Evolutionary conservation across 768 basidiomycete genomes (phyloP), one percentile per base, ranked within the genome.

Genomic region (Xanthoconium stramineum): DNA sequence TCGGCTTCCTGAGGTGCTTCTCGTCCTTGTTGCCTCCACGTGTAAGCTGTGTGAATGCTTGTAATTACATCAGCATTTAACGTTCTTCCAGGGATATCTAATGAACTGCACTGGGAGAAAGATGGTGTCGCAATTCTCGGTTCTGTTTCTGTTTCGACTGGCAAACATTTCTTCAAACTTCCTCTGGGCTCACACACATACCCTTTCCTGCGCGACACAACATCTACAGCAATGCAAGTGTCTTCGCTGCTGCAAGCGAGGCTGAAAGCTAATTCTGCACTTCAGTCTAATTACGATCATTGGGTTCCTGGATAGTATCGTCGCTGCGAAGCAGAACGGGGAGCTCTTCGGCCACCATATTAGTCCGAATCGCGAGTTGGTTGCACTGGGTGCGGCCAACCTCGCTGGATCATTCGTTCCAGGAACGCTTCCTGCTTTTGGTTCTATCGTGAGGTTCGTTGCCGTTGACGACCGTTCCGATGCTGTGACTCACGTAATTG

Each of bases 251-350:
- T 47, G 7, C 20, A n/a, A 2, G 0, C 35, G 17, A 28, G 17
- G 10, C 29, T 6, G 12, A 4, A 28, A 37, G 20, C 57, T 56
- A 33, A 65, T 14, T 29, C 38, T 51, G n/a, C 0, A 11, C 19
- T 39, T 42, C 19, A 91, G 89, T 33, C 69, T 94, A 50, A 87
- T 91, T 48, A 83, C 89, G 0, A 80, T 96, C 40, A 81, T 93
- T 20, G 97, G 97, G 1, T 97, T 95, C 69, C 76, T 99, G 57
- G 96, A 99, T 69, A 92, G 89, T 57, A 94, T 97, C 58, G 93
- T 94, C 3, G 91, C 94, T 0, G 96, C 96, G 3, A 97, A 98
- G 65, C 94, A 98, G 69, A 95, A 90, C 57, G 84, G 85, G 0
- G 81, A 84, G 5, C 85, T 86, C 13, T 98, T 88, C 65, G 89